A percentile compares a stretch with the other conserved stretches of the same genome.
Evolutionary conservation across 495 filamentous ascomycete genomes (phyloP).

Genomic region (Bathelium albidoporum): DNA sequence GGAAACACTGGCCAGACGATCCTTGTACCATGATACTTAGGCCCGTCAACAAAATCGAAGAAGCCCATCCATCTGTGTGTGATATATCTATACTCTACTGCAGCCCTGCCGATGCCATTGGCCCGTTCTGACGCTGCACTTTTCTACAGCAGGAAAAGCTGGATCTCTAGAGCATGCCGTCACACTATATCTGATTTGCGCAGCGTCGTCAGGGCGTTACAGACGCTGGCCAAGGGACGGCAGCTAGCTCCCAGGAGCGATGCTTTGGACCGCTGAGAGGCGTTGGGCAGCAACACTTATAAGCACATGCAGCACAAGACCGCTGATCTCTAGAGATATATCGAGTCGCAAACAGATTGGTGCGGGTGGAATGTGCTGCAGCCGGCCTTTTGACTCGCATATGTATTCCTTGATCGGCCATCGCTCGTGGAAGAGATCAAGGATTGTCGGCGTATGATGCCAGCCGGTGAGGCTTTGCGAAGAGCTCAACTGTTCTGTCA

Average conservation of each 20-base stretch:
- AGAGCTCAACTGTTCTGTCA: neutral
- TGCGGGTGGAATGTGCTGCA: neutral
- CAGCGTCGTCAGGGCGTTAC: neutral
- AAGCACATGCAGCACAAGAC: neutral
- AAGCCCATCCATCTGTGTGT: neutral
- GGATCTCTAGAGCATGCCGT: neutral
- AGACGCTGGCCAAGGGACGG: neutral
- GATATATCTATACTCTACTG: neutral
- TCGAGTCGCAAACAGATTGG: neutral
- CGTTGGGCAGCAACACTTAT: neutral
- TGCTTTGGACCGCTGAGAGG: neutral
- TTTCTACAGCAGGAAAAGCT: neutral
- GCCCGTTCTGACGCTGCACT: neutral
- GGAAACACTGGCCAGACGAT: slow-evolving; percentile 2
- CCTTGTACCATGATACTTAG: slow-evolving; percentile 1
- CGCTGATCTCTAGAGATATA: neutral
- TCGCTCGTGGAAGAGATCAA: neutral
- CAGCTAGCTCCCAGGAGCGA: neutral
- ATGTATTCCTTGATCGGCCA: neutral
- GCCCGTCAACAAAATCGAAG: neutral
- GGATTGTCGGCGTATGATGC: neutral
- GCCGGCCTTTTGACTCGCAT: neutral
- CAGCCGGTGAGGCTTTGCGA: neutral
- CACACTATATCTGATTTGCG: neutral
- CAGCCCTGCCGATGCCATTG: neutral